Evolutionary conservation across 352 stramenopile species (phyloP).

Genomic region (Globisporangium yorkense): DNA sequence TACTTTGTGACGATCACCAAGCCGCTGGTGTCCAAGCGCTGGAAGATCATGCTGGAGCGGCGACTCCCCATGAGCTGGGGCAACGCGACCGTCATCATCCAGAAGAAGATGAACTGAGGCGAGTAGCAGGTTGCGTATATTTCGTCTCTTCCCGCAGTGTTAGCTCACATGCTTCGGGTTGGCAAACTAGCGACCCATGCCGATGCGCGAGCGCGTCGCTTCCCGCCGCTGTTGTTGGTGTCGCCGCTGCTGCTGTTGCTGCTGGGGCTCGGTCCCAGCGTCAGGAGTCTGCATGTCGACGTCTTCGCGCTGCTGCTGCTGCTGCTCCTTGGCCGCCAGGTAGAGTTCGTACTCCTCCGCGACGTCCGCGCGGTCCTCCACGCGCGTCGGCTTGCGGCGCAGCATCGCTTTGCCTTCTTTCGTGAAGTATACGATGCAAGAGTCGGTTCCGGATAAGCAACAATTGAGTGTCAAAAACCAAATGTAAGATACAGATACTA

Average conservation of each 20-base stretch:
- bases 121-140: no score
- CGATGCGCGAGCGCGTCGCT: conserved; percentile 28
- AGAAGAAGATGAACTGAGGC: conserved; percentile 37
- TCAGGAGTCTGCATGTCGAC: neutral
- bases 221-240: conserved; percentile 22
- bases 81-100: conserved; percentile 49
- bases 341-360: conserved; percentile 71
- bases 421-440: neutral
- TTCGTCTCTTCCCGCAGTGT: no score
- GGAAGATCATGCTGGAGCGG: conserved; percentile 53
- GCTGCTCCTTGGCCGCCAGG: conserved; percentile 40
- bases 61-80: conserved; percentile 70
- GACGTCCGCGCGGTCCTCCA: conserved; percentile 63
- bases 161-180: no score
- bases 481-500: no score
- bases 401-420: conserved; percentile 26
- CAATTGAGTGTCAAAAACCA: no score
- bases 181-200: conserved; percentile 17
- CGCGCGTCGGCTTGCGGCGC: conserved; percentile 49
- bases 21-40: conserved; percentile 42
- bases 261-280: conserved; percentile 21
- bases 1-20: conserved; percentile 67
- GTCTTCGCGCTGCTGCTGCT: conserved; percentile 3
- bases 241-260: conserved; percentile 13
- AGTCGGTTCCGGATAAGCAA: no score